Evolutionary conservation across 352 stramenopile species (phyloP), one percentile per base, ranked within the genome.

Genomic region (Peronosclerospora sorghi): DNA sequence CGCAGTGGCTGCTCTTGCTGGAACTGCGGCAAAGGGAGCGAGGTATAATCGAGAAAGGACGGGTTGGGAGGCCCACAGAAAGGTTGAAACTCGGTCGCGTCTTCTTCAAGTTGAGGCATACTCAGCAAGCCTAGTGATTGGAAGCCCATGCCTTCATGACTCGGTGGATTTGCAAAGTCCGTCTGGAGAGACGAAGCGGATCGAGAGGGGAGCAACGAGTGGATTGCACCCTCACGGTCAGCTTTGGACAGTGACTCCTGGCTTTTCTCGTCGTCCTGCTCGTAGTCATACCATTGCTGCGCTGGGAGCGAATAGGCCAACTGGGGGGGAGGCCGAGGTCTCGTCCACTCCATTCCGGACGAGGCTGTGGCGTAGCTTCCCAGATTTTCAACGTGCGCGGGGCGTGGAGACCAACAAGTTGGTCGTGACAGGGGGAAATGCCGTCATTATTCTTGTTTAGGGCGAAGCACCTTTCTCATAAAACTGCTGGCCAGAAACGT

Each of bases 311-410:
- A 15, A 40, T 13, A 40, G 13, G 34, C 21, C 23, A 21, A 19
- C 41, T 58, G 56, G 23, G 32, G 21, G 3, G 21, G 21, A 26
- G 21, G 55, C 24, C 45, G 30, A 21, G 45, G 19, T 39, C 55
- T 56, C 35, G 43, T 54, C 59, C 59, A 68, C 41, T 68, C 59
- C 59, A 68, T 68, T 26, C 3, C 21, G 21, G 21, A 26, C 21
- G 21, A 26, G 21, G 21, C 21, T 26, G 21, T 26, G 21, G 21
- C 26, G 17, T 21, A 51, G 21, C 41, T 68, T 68, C 59, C 55
- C 59, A 68, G 59, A 65, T 54, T 55, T n/a, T 42, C 35, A 55
- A 38, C 28, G 18, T 18, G 23, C 19, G 19, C 17, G 14, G 21
- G n/a, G n/a, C n/a, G n/a, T n/a, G n/a, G n/a, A n/a, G 6, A 26